phyloP scores from a whole-genome alignment of 192 early-diverging fungal species.

The Backusella liffmaniae region DNA sequence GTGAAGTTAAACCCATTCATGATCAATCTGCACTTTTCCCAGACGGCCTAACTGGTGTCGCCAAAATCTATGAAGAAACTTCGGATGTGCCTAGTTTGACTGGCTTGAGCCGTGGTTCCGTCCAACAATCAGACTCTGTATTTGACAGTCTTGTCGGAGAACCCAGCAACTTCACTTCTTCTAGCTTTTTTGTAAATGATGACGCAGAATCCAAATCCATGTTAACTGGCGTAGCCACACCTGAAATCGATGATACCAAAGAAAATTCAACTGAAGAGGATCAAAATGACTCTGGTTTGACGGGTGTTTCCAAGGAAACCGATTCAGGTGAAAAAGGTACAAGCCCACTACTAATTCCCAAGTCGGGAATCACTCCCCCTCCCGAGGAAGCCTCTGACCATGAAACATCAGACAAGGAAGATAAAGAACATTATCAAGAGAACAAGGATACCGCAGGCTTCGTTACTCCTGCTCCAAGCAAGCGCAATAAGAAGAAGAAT shows the following conservation, averaged over 20 bases:
- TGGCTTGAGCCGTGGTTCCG: background rate
- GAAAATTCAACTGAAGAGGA: background rate
- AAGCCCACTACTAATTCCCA: background rate
- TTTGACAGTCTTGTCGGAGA: background rate
- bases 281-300: background rate
- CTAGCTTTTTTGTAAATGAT: background rate
- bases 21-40: background rate
- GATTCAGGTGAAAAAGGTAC: background rate
- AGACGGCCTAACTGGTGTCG: background rate
- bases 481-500: conserved; percentile 1
- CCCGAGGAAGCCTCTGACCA: conserved; percentile 1
- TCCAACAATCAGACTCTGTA: background rate
- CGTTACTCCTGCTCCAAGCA: background rate
- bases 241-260: background rate
- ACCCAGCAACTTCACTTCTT: background rate
- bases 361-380: background rate
- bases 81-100: background rate
- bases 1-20: background rate
- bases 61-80: background rate
- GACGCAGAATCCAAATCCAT: background rate
- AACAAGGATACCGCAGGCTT: background rate
- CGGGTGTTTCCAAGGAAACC: conserved; percentile 3
- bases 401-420: background rate
- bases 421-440: background rate
- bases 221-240: background rate